Conservation (phyloP, 2,329 filamentous ascomycete species). For the Cryphonectria carpinicola region DNA sequence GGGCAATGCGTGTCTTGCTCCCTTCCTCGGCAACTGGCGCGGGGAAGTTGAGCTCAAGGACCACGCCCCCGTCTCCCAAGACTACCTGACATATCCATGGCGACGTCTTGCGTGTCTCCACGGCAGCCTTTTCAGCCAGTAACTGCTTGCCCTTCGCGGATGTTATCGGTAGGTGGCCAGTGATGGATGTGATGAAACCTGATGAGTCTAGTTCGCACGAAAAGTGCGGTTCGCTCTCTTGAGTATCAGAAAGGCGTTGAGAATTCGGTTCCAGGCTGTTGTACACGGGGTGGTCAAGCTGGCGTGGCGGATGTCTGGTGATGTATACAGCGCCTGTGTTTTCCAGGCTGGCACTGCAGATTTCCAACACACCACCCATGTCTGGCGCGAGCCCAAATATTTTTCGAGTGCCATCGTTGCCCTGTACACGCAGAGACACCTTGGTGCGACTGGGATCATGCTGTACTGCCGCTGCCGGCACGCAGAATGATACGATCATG, state of each 20-base stretch:
- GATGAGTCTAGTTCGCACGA: conserved; percentile 38
- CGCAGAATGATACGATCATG: conserved; percentile 47
- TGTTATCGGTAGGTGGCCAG: conserved; percentile 44
- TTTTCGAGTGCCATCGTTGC: conserved; percentile 32
- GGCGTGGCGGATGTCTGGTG: conserved; percentile 43
- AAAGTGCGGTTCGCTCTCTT: conserved; percentile 31
- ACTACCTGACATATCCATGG: conserved; percentile 48
- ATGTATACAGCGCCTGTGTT: conserved; percentile 41
- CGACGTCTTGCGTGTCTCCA: conserved; percentile 43
- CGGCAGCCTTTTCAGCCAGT: conserved; percentile 42
- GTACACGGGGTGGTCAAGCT: conserved; percentile 34
- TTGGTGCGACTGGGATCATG: conserved; percentile 37
- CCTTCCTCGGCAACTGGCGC: conserved; percentile 42
- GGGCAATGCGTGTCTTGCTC: conserved; percentile 46
- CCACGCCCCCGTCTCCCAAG: conserved; percentile 39
- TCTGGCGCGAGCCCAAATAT: conserved; percentile 32
- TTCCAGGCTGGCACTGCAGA: conserved; percentile 40
- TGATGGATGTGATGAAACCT: conserved; percentile 42
- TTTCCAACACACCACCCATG: conserved; percentile 35
- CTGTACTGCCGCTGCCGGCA: conserved; percentile 42
- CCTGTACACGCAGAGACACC: conserved; percentile 40
- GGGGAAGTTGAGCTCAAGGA: conserved; percentile 45
- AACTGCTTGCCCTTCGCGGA: conserved; percentile 42
- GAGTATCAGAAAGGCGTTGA: too few relatives aligned
- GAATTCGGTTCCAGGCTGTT: neutral